phyloP scores from a whole-genome alignment of 2,329 filamentous ascomycete species.

The Teratosphaeria nubilosa region DNA sequence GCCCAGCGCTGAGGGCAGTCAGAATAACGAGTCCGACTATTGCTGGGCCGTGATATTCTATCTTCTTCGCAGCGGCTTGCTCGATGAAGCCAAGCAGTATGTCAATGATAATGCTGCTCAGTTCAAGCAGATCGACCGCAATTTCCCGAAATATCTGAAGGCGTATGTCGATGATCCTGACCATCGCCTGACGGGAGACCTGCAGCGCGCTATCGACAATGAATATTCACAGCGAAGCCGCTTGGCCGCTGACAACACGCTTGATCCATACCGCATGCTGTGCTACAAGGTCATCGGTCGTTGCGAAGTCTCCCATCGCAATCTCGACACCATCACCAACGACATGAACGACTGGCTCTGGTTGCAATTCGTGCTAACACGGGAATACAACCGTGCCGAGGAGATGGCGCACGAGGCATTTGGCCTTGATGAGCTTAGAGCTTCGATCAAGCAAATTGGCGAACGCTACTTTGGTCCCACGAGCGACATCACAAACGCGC shows the following conservation, averaged over 20 bases:
- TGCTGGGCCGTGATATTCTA: constrained; percentile 94
- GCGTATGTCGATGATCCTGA: constrained; percentile 71
- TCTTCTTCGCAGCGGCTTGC: constrained; percentile 72
- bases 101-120: constrained; percentile 68
- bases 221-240: constrained; percentile 80
- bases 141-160: constrained; percentile 78
- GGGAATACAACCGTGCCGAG: constrained; percentile 51
- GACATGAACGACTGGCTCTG: constrained; percentile 58
- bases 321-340: constrained; percentile 47
- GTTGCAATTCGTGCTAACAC: constrained; percentile 54
- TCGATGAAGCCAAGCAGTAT: constrained; percentile 76
- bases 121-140: constrained; percentile 83
- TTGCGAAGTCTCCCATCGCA: constrained; percentile 50
- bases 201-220: constrained; percentile 79
- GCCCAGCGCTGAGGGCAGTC: neutral
- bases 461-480: constrained; percentile 81
- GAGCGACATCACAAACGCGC: constrained; percentile 67
- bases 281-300: constrained; percentile 96
- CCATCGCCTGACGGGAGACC: constrained; percentile 62
- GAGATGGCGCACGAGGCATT: constrained; percentile 54
- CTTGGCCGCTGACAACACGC: constrained; percentile 73
- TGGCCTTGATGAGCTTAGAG: constrained; percentile 59
- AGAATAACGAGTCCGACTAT: constrained; percentile 53
- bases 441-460: constrained; percentile 78
- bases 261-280: constrained; percentile 91